phyloP scores from a whole-genome alignment of 2,329 filamentous ascomycete species.

The Fusarium sp. region DNA sequence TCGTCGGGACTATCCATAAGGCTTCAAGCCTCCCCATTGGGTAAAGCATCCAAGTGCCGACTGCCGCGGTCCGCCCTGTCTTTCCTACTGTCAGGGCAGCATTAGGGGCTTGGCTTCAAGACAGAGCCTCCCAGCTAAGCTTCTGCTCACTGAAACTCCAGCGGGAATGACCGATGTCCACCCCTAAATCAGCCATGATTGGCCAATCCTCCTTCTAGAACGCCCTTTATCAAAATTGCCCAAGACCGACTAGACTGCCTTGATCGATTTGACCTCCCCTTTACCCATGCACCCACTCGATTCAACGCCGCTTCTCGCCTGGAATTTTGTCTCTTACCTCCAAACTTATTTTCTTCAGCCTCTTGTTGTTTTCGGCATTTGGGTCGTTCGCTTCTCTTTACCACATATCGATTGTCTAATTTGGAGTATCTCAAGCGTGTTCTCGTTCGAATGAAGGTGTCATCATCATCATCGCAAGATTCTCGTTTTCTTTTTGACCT shows the following conservation, averaged over 20 bases:
- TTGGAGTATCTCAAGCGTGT: background rate
- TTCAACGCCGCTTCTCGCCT: slow-evolving; percentile 9
- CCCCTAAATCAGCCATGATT: background rate
- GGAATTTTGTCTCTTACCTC: slow-evolving; percentile 25
- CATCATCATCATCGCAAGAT: slow-evolving; percentile 3
- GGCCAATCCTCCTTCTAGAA: slow-evolving; percentile 26
- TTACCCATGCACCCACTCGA: slow-evolving; percentile 23
- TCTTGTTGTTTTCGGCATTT: background rate
- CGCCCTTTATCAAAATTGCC: slow-evolving; percentile 3
- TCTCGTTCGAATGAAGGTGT: slow-evolving; percentile 11
- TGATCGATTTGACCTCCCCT: slow-evolving; percentile 15
- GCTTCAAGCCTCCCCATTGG: slow-evolving; percentile 10
- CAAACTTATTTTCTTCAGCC: background rate
- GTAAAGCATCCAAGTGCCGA: slow-evolving; percentile 1
- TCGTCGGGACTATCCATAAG: slow-evolving; percentile 1
- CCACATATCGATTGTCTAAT: background rate
- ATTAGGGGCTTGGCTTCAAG: slow-evolving; percentile 12
- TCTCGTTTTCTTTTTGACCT: background rate
- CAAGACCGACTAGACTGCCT: background rate
- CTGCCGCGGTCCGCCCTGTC: slow-evolving; percentile 1
- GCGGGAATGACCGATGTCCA: background rate
- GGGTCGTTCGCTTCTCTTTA: background rate
- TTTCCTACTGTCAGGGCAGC: slow-evolving; percentile 8
- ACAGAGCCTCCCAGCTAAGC: slow-evolving; percentile 23
- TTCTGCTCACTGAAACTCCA: slow-evolving; percentile 18